Base-by-base conservation (phyloP, 73 alveolate genomes). In the Paramecium bursaria region DNA sequence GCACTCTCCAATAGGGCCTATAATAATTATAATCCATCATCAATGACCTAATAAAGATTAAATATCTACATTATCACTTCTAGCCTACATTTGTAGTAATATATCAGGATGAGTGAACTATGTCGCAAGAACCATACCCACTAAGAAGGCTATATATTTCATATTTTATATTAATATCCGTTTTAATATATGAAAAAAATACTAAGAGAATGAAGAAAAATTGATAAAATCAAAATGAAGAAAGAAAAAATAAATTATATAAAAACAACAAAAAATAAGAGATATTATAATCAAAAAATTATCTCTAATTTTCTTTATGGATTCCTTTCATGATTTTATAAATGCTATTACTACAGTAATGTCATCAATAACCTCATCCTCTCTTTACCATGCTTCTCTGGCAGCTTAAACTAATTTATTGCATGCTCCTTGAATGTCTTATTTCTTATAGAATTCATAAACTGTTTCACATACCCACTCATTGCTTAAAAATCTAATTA, bases 361-460 rank as follows among this genome's bases (percentile, higher is more conserved):
- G 74, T 96, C 99, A 77, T 96, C 99, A 22, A 95, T 91, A 19
- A 92, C 96, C 48, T 92, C 92, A 46, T 95, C 99, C 76, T 95
- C 96, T 44, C 85, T 55, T 46, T 91, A 74, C 99, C 99, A 96
- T 25, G 87, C 74, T 48, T 91, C 92, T 22, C 82, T 82, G 6
- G 98, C 92, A 52, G 54, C 90, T 49, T 85, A 85, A 44, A 92
- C 95, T 14, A 96, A 67, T 26, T 86, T 92, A 11, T 92, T 85
- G 33, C 97, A 95, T 4, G 98, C 98, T 30, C 96, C 95, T 60
- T 93, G 93, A 10, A 91, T 86, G 67, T 93, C 94, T 15, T 93
- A 90, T 54, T 76, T 90, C 39, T 76, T 48, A 86, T 93, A 95
- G 86, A 44, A 93, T 13, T 97, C 98, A 67, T 85, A 48, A 2